Evolutionary conservation across 1,284 basidiomycete species (phyloP), one percentile per base, ranked within the genome.

Genomic region (Microbotryomycetes sp.): DNA sequence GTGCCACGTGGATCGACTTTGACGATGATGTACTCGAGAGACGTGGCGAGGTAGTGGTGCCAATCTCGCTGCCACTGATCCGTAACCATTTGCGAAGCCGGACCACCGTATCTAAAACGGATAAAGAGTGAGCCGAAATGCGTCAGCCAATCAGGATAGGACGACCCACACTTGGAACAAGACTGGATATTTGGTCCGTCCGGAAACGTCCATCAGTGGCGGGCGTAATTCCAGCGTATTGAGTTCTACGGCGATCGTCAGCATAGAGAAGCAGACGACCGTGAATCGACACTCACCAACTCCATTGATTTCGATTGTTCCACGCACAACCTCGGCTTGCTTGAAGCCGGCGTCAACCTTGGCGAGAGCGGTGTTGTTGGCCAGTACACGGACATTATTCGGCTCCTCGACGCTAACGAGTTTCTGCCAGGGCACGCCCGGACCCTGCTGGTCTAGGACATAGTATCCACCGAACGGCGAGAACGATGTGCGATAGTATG

Each of bases 151-250:
- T 54, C 45, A 52, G 45, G 47, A 59, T 45, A 52, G 28, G 26
- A 23, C 24, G 21, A 79, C 83, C 70, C 75, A 91, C 82, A 94
- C 87, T 57, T 82, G 79, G 79, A 96, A 91, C 13, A 96, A 78
- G 13, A 97, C 90, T 0, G 94, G 89, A 73, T 98, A 97, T 73
- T 91, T 90, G 16, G 87, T 91, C 35, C 88, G 83, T 5, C 94
- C 94, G 9, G 88, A 86, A 67, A 88, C 84, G 72, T 98, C 94
- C 83, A 97, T 89, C 65, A 83, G 82, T 5, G 91, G 89, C 18
- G 94, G 94, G 16, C 91, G 83, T 66, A 94, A 83, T 77, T 97
- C 93, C 69, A 60, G 31, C 47, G 52, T 56, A 29, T 68, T 62
- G n/a, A 65, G 54, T 18, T 63, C 56, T 54, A 23, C 4, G 4